phyloP scores from a whole-genome alignment of 2,329 filamentous ascomycete species.

The Alternaria ventricosa region DNA sequence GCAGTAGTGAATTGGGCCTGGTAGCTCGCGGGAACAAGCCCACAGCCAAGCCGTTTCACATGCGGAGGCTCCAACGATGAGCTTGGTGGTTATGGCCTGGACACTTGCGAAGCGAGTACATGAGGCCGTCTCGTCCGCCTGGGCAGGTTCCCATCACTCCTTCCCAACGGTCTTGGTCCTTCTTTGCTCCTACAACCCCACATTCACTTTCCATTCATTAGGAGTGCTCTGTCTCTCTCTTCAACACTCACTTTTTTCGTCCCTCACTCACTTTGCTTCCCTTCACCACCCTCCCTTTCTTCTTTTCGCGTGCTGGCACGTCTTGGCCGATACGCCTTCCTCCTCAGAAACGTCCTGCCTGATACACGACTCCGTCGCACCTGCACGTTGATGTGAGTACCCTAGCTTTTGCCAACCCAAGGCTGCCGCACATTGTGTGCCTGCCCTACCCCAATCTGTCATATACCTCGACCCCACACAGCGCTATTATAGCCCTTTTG shows the following conservation, averaged over 20 bases:
- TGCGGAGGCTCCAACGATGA: slow-evolving; percentile 37
- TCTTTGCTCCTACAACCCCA: slow-evolving; percentile 25
- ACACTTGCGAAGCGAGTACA: slow-evolving; percentile 37
- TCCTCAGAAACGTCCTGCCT: slow-evolving; percentile 28
- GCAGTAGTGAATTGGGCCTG: slow-evolving; percentile 31
- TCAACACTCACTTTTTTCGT: slow-evolving; percentile 20
- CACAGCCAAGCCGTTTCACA: slow-evolving; percentile 48
- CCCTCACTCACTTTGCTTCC: slow-evolving; percentile 14
- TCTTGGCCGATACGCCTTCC: slow-evolving; percentile 44
- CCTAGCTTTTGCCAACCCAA: slow-evolving; percentile 9
- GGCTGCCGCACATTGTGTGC: slow-evolving; percentile 21
- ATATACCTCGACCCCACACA: slow-evolving; percentile 22
- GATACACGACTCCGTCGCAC: slow-evolving; percentile 35
- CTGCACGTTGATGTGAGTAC: slow-evolving; percentile 47
- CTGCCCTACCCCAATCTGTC: slow-evolving; percentile 15
- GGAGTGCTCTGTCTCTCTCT: slow-evolving; percentile 27
- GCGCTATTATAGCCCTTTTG: slow-evolving; percentile 4
- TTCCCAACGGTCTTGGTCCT: slow-evolving; percentile 24
- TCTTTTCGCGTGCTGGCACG: slow-evolving; percentile 47
- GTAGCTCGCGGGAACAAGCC: slow-evolving; percentile 35
- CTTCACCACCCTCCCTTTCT: slow-evolving; percentile 20
- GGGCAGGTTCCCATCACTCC: slow-evolving; percentile 3
- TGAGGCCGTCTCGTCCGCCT: slow-evolving; percentile 30
- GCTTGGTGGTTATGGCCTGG: slow-evolving; percentile 40
- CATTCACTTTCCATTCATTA: slow-evolving; percentile 40